These are phyloP conservation scores for Phytophthora ramorum DNA, from an alignment of 352 stramenopile genomes.

Conservation along the genomic window DNA sequence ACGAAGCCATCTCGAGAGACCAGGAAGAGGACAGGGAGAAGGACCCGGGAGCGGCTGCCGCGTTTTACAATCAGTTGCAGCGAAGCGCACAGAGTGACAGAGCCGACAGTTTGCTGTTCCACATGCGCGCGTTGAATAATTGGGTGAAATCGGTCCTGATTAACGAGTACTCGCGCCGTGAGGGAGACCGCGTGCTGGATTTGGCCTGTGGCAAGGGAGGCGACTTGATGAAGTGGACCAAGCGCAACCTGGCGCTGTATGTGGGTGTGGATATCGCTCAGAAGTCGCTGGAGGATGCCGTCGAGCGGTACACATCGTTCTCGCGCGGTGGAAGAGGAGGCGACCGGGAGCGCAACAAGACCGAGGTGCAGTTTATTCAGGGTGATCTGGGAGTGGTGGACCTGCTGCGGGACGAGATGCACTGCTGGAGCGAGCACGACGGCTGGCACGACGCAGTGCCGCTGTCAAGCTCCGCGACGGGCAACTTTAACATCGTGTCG, in stretches of 20 bases:
- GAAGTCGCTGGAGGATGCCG: constrained; percentile 95
- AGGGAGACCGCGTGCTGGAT: constrained; percentile 93
- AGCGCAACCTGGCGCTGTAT: constrained; percentile 93
- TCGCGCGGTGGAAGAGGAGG: constrained; percentile 44
- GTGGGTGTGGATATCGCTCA: constrained; percentile 98
- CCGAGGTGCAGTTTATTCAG: constrained; percentile 83
- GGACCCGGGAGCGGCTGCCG: constrained; percentile 70
- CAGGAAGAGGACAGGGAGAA: constrained; percentile 34
- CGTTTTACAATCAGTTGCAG: constrained; percentile 89
- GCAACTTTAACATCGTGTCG: constrained; percentile 95
- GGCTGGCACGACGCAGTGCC: constrained; percentile 71
- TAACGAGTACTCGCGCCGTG: constrained; percentile 83
- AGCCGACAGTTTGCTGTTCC: constrained; percentile 94
- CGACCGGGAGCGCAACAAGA: constrained; percentile 49
- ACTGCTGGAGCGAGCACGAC: constrained; percentile 72
- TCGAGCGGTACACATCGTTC: constrained; percentile 83
- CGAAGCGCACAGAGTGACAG: constrained; percentile 76
- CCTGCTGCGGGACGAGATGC: constrained; percentile 65
- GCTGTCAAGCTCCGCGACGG: constrained; percentile 36
- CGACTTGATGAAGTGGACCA: constrained; percentile 97
- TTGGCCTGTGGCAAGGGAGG: constrained; percentile 98
- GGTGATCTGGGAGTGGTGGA: constrained; percentile 78
- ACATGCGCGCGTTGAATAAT: constrained; percentile 98
- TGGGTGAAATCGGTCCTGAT: constrained; percentile 98
- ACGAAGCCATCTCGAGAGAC: constrained; percentile 63